Evolutionary conservation across 768 basidiomycete species (phyloP), one percentile per base, ranked within the genome.

Genomic region (Leccinellum rugosiceps): DNA sequence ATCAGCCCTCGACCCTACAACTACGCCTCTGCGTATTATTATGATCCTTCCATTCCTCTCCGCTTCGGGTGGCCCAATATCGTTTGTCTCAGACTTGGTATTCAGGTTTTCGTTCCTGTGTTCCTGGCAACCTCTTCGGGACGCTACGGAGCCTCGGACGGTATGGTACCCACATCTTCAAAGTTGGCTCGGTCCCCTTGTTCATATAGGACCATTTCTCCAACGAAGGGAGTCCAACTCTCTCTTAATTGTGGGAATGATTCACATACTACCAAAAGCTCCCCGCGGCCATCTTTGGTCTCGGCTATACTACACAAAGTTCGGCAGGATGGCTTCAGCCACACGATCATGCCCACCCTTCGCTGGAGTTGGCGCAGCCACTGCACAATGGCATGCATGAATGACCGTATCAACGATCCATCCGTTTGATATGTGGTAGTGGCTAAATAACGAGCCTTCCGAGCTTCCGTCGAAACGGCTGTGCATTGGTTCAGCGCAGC

Each of bases 11-110:
- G 41, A 53, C 64, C 58, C 63, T 64, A 52, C 26, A 3, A 30
- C 38, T 23, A 17, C 28, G 9, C 19, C 17, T 38, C 32, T 15
- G 48, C 14, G 28, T 11, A 49, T 21, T 31, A 46, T 45, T 26
- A 30, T 31, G 28, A 32, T 44, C 35, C 59, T 61, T 62, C 56
- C 63, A 52, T 58, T 58, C 32, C 43, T n/a, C 44, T 19, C 30
- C 21, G 10, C 53, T 52, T 32, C 15, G 30, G 21, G 38, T 17
- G 43, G 43, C 56, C 19, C 41, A 38, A 43, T 43, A 43, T 43
- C 19, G 19, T 19, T n/a, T 38, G 38, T 38, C 38, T 38, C 38
- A 38, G 38, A 9, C 41, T 19, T 43, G n/a, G 41, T 38, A 43
- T 43, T 43, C 41, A 43, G 11, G 10, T 5, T 19, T 13, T 43